Evolutionary conservation across 352 stramenopile species (phyloP).

Genomic region (Peronospora destructor): DNA sequence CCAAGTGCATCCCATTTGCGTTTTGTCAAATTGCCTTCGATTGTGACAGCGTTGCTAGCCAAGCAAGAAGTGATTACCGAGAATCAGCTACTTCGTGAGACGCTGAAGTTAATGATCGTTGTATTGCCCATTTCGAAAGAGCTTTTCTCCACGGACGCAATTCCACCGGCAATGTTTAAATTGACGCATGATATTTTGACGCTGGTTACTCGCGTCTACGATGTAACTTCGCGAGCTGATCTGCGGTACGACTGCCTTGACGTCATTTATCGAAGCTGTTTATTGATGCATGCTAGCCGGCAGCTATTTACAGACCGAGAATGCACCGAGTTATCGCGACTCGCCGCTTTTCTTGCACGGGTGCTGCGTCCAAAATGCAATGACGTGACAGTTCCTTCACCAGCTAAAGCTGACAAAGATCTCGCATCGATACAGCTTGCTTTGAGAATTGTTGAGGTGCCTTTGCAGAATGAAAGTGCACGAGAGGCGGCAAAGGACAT

Average conservation of each 20-base stretch:
- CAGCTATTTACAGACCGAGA: constrained; percentile 25
- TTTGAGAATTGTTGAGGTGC: constrained; percentile 43
- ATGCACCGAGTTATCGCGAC: constrained; percentile 27
- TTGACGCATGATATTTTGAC: constrained; percentile 44
- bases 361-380: constrained; percentile 45
- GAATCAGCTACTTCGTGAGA: constrained; percentile 43
- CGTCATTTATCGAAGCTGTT: constrained; percentile 45
- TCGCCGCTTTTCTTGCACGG: constrained; percentile 47
- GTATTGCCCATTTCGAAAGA: constrained; percentile 39
- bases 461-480: constrained; percentile 19
- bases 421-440: constrained; percentile 31
- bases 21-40: constrained; percentile 37
- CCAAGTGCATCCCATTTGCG: constrained; percentile 27
- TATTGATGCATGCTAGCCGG: constrained; percentile 30
- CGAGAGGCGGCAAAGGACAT: constrained; percentile 24
- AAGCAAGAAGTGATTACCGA: constrained; percentile 39
- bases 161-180: constrained; percentile 22
- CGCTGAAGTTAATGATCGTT: constrained; percentile 47
- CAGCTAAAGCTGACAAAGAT: constrained; percentile 22
- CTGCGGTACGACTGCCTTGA: constrained; percentile 49
- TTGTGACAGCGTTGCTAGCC: constrained; percentile 38
- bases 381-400: background rate
- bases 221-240: constrained; percentile 40
- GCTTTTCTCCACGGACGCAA: constrained; percentile 12
- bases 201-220: constrained; percentile 47